Evolutionary conservation across 768 basidiomycete genomes (phyloP).

Genomic region (Mycena rebaudengoi): DNA sequence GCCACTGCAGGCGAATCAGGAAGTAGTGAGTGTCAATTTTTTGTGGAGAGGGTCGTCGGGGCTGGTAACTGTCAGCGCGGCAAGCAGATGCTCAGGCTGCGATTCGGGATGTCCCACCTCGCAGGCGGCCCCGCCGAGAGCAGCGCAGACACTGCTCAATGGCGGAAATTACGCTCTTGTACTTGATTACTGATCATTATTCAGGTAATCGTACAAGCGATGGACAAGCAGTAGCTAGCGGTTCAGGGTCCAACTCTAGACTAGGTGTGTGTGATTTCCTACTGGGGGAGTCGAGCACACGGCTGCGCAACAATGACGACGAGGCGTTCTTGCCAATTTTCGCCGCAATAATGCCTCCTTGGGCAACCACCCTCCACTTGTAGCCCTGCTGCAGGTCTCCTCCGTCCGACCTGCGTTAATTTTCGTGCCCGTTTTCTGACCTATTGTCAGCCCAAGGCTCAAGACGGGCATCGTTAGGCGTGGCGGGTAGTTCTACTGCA

Average conservation of each 20-base stretch:
- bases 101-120: not conserved
- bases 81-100: not conserved
- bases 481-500: not conserved
- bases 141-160: too few relatives aligned
- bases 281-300: not conserved
- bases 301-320: too few relatives aligned
- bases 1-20: not conserved
- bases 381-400: not conserved
- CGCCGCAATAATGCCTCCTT: too few relatives aligned
- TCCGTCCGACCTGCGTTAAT: too few relatives aligned
- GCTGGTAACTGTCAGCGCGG: not conserved
- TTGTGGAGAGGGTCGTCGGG: not conserved
- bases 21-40: not conserved
- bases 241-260: not conserved
- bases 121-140: too few relatives aligned
- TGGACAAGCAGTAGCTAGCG: not conserved
- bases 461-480: too few relatives aligned
- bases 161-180: too few relatives aligned
- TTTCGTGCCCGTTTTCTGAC: too few relatives aligned
- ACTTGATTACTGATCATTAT: not conserved
- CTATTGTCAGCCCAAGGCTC: not conserved
- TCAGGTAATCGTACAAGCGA: not conserved
- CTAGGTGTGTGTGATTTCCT: not conserved
- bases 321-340: not conserved
- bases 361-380: not conserved